Percentiles rank a stretch among this genome's conserved stretches.
phyloP scores from a whole-genome alignment of 805 yeast genomes.

The Saccharomycopsis sp. region DNA sequence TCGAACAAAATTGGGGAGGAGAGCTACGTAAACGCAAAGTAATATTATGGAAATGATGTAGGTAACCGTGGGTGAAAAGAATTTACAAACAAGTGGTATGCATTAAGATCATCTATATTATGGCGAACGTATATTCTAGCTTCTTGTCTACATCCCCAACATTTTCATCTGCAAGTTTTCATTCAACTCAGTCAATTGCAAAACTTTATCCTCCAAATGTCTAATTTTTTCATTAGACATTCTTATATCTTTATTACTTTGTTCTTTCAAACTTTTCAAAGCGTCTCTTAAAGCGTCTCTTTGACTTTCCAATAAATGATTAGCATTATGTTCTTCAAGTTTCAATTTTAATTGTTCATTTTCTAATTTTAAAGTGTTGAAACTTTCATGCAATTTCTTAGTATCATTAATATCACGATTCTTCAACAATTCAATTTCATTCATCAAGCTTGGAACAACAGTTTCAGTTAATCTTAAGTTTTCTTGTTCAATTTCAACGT shows the following conservation, averaged over 20 bases:
- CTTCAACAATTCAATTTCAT: slow-evolving; percentile 32
- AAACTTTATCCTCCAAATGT: slow-evolving; percentile 23
- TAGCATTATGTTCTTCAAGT: slow-evolving; percentile 23
- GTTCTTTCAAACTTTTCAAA: slow-evolving; percentile 25
- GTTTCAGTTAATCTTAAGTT: slow-evolving; percentile 37
- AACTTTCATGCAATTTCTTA: slow-evolving; percentile 25
- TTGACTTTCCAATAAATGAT: slow-evolving; percentile 25
- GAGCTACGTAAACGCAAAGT: no score
- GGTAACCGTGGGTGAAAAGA: no score
- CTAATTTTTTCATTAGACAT: slow-evolving; percentile 25
- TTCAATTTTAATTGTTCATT: slow-evolving; percentile 31
- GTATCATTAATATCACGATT: slow-evolving; percentile 20
- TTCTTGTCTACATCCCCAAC: not conserved
- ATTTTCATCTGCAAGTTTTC: slow-evolving; percentile 10
- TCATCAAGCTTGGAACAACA: slow-evolving; percentile 41
- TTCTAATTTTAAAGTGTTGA: slow-evolving; percentile 28
- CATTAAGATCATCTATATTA: not conserved
- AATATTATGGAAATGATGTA: no score
- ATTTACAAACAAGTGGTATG: not conserved
- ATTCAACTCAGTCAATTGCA: slow-evolving; percentile 21
- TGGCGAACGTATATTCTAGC: not conserved
- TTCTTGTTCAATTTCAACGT: slow-evolving; percentile 34
- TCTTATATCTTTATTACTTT: slow-evolving; percentile 24
- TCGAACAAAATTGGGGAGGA: no score
- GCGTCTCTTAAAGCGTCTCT: slow-evolving; percentile 29